phyloP scores from a whole-genome alignment of 208 protist species.

The Acanthamoeba quina region DNA sequence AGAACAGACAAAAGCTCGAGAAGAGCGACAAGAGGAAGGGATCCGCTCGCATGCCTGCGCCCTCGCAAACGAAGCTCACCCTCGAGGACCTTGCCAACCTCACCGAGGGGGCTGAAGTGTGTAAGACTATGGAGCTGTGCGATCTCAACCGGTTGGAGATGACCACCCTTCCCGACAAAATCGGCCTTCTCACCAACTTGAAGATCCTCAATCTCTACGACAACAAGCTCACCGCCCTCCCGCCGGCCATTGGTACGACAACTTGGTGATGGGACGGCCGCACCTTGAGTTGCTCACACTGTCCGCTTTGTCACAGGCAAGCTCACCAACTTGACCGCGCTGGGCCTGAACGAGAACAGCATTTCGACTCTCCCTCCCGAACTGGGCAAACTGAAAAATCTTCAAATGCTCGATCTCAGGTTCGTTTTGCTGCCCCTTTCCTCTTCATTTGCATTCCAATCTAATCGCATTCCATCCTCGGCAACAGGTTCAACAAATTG shows the following conservation, averaged over 20 bases:
- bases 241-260: constrained; percentile 44
- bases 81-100: constrained; percentile 46
- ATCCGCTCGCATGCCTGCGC: background rate
- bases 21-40: constrained; percentile 38
- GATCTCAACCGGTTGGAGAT: constrained; percentile 62
- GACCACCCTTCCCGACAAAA: constrained; percentile 48
- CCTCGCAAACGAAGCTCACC: constrained; percentile 51
- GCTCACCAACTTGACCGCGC: constrained; percentile 50
- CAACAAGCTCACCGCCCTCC: constrained; percentile 71
- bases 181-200: constrained; percentile 55
- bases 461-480: background rate
- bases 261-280: too few relatives aligned
- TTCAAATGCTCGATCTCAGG: constrained; percentile 62
- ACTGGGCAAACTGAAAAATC: constrained; percentile 63
- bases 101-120: constrained; percentile 26
- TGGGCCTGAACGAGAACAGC: constrained; percentile 73
- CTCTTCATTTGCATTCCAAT: background rate
- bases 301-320: constrained; percentile 7
- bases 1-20: constrained; percentile 40
- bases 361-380: constrained; percentile 58
- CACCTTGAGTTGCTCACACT: background rate
- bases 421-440: background rate
- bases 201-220: constrained; percentile 72
- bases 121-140: constrained; percentile 73
- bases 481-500: constrained; percentile 61